These are phyloP conservation scores for Alnus rubra DNA, from an alignment of 306 rosid genomes.

Conservation along the genomic window DNA sequence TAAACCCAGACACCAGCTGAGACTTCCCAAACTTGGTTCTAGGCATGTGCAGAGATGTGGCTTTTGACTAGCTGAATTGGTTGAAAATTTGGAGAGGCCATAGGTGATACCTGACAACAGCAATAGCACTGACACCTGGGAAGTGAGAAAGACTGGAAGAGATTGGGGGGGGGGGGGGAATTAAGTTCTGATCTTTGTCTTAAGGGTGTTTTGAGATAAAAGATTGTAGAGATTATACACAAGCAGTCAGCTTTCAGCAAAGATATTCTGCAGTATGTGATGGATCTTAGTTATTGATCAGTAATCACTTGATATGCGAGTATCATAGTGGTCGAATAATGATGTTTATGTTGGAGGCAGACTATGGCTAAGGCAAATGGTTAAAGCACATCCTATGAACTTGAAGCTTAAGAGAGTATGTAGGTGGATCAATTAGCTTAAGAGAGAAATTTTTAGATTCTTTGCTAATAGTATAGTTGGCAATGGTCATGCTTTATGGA, in stretches of 20 bases:
- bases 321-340: neutral
- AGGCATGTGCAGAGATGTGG: no score
- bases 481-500: constrained; percentile 1
- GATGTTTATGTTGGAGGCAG: neutral
- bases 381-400: neutral
- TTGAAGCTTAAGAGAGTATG: neutral
- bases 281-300: neutral
- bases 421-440: neutral
- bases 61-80: no score
- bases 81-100: no score
- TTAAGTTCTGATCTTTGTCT: neutral
- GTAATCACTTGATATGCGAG: neutral
- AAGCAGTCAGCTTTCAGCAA: neutral
- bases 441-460: neutral
- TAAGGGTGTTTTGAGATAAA: neutral
- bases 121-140: no score
- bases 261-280: neutral
- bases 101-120: no score
- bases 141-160: neutral
- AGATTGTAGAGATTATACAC: neutral
- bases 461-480: neutral
- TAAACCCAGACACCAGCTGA: no score
- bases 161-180: neutral
- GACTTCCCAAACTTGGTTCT: no score
- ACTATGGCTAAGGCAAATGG: neutral